A percentile compares a stretch with the other conserved stretches of the same genome.
These are phyloP conservation scores for Hordeum vulgare DNA, from an alignment of 176 grass and related monocot species.

Conservation along the genomic window DNA sequence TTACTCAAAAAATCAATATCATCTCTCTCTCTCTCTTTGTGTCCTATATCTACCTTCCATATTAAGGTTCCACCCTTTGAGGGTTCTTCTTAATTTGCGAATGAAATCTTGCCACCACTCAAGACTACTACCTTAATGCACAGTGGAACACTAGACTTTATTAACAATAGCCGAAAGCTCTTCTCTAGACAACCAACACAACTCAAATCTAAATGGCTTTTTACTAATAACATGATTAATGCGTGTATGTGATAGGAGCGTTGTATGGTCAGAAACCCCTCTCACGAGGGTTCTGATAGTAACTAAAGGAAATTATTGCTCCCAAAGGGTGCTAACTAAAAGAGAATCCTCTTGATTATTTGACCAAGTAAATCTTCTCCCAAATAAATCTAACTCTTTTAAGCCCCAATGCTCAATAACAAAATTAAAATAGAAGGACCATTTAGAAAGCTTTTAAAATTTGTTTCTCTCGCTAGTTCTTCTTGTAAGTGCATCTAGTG, in stretches of 20 bases:
- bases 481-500: no score
- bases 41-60: no score
- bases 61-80: background rate
- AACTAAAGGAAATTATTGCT: background rate
- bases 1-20: no score
- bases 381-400: background rate
- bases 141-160: background rate
- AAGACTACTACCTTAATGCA: background rate
- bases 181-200: background rate
- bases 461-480: no score
- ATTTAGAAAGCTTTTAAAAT: background rate
- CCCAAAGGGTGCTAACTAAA: background rate
- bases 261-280: background rate
- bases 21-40: no score
- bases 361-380: background rate
- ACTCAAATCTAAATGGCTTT: background rate
- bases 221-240: accelerated
- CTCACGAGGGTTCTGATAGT: background rate
- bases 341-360: background rate
- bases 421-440: background rate
- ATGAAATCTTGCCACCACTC: background rate
- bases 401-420: background rate
- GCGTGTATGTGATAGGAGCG: background rate
- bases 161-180: background rate
- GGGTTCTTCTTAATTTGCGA: background rate